Conservation (phyloP, 1,139 yeast genomes). For the Nadsonia commutata region DNA sequence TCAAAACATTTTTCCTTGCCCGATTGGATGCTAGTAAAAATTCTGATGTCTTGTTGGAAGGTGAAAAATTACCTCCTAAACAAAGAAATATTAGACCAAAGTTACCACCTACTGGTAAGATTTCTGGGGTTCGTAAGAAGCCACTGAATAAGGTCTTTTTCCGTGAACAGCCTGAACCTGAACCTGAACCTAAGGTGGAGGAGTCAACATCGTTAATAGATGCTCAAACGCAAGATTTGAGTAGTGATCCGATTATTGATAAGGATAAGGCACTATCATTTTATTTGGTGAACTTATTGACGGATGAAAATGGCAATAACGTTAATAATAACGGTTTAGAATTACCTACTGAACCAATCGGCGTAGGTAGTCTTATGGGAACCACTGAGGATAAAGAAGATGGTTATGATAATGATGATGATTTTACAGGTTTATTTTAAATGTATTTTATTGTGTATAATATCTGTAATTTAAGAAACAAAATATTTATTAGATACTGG, state of each 20-base stretch:
- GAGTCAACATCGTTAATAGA: not conserved
- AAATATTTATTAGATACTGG: no score
- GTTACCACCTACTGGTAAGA: constrained; percentile 88
- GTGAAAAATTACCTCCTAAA: constrained; percentile 68
- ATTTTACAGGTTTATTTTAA: constrained; percentile 1
- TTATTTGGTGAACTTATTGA: no score
- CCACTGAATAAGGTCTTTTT: constrained; percentile 17
- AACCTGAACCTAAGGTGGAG: constrained; percentile 2
- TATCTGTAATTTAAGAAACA: not conserved
- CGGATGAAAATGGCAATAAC: no score
- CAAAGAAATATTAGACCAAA: constrained; percentile 71
- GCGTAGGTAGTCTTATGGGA: constrained; percentile 3
- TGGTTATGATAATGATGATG: constrained; percentile 3
- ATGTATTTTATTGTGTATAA: not conserved
- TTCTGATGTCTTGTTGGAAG: constrained; percentile 45
- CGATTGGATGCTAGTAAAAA: constrained; percentile 21
- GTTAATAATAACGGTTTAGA: no score
- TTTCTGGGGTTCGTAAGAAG: constrained; percentile 49
- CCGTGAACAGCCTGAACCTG: constrained; percentile 3
- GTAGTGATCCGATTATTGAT: no score
- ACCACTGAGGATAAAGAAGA: not conserved
- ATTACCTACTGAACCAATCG: not conserved
- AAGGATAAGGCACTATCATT: no score
- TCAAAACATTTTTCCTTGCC: constrained; percentile 40
- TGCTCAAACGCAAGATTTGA: no score